phyloP scores from a whole-genome alignment of 768 basidiomycete genomes.

The Macrocybe gigantea region DNA sequence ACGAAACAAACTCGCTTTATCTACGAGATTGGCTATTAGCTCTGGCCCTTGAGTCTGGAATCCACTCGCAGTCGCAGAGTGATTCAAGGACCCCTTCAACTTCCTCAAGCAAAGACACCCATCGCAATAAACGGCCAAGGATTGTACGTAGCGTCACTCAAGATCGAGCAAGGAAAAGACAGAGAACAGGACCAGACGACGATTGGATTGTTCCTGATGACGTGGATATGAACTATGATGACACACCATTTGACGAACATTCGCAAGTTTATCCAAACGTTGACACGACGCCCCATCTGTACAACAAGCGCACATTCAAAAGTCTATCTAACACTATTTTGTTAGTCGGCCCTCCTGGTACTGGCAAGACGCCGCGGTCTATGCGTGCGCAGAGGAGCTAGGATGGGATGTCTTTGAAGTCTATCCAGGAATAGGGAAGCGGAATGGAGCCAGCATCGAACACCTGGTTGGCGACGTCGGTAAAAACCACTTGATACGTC shows the following conservation, averaged over 20 bases:
- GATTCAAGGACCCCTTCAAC: slow-evolving; percentile 13
- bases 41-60: slow-evolving; percentile 52
- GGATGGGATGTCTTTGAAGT: slow-evolving; percentile 98
- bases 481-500: slow-evolving; percentile 79
- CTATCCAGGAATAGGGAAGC: slow-evolving; percentile 89
- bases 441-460: slow-evolving; percentile 74
- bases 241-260: slow-evolving; percentile 19
- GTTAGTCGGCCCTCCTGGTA: slow-evolving; percentile 74
- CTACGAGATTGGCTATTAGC: slow-evolving; percentile 76
- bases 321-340: slow-evolving; percentile 83
- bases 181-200: slow-evolving; percentile 49
- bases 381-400: slow-evolving; percentile 90
- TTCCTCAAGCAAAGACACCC: slow-evolving; percentile 19
- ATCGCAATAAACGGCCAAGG: slow-evolving; percentile 51
- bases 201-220: slow-evolving; percentile 51
- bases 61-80: slow-evolving; percentile 3
- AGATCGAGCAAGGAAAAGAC: slow-evolving; percentile 48
- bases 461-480: slow-evolving; percentile 88
- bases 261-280: background rate
- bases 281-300: background rate
- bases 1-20: slow-evolving; percentile 62
- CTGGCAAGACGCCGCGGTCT: slow-evolving; percentile 92
- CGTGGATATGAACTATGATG: slow-evolving; percentile 16
- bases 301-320: slow-evolving; percentile 20
- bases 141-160: slow-evolving; percentile 50